Conservation (phyloP, 225 moss, liverwort and hornwort genomes). For the Climacium dendroides region DNA sequence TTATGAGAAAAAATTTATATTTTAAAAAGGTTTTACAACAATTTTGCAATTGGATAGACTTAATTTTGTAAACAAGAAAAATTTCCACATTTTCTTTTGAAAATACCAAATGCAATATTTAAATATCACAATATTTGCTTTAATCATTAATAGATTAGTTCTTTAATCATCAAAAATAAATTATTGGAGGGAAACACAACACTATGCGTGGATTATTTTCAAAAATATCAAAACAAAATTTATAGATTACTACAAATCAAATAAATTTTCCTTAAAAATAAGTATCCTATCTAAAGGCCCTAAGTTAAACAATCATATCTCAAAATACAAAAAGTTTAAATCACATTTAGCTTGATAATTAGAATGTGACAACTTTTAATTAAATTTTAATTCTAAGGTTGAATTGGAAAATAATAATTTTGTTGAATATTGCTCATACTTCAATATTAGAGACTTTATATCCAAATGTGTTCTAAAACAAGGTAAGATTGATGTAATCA, state of each 20-base stretch:
- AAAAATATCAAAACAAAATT: no score
- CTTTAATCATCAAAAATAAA: no score
- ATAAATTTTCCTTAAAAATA: no score
- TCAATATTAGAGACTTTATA: neutral
- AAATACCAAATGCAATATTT: no score
- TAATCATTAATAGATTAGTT: no score
- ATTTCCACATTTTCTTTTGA: no score
- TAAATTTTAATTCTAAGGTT: neutral
- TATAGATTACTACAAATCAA: no score
- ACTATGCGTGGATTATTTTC: no score
- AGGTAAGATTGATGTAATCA: neutral
- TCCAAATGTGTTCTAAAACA: neutral
- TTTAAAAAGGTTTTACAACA: neutral
- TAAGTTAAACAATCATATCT: neutral
- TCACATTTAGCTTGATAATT: neutral
- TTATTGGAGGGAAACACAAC: accelerated
- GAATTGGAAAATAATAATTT: neutral
- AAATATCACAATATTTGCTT: no score
- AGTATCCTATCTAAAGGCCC: neutral
- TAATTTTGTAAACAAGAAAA: neutral
- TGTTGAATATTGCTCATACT: neutral
- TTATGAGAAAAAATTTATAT: no score
- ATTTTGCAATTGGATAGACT: neutral
- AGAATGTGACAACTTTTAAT: no score
- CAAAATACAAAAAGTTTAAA: neutral